A percentile compares a stretch with the other conserved stretches of the same genome.
phyloP scores from a whole-genome alignment of 2,329 filamentous ascomycete species.

The Cercospora brassicicola region DNA sequence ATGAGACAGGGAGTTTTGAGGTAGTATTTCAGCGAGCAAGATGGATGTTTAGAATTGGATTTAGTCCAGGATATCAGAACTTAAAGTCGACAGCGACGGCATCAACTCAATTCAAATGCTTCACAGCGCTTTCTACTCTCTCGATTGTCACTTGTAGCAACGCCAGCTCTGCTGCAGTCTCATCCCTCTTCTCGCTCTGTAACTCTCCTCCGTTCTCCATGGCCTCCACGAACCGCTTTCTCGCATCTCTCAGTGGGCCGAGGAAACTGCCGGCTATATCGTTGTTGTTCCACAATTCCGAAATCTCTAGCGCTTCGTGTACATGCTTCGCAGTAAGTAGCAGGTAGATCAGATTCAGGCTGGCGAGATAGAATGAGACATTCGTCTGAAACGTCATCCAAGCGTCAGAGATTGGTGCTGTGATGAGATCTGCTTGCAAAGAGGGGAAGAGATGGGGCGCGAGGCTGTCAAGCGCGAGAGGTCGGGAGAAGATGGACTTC shows the following conservation, averaged over 20 bases:
- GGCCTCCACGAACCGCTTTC: constrained; percentile 40
- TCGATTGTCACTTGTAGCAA: constrained; percentile 38
- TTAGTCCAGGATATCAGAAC: neutral
- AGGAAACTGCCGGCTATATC: constrained; percentile 48
- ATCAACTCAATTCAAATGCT: constrained; percentile 30
- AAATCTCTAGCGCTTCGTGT: constrained; percentile 50
- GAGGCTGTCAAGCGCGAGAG: constrained; percentile 49
- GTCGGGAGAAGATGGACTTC: constrained; percentile 50
- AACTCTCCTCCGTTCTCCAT: constrained; percentile 41
- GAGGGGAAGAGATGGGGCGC: constrained; percentile 56
- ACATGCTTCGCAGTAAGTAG: constrained; percentile 53
- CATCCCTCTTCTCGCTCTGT: constrained; percentile 39
- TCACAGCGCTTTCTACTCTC: constrained; percentile 36
- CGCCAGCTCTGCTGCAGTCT: constrained; percentile 38
- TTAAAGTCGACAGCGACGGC: neutral
- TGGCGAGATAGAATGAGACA: constrained; percentile 56
- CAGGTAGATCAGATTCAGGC: constrained; percentile 61
- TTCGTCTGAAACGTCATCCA: constrained; percentile 54
- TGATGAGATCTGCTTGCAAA: constrained; percentile 45
- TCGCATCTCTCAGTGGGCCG: constrained; percentile 44
- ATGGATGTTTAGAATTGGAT: neutral
- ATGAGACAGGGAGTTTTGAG: neutral
- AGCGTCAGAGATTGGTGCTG: constrained; percentile 41
- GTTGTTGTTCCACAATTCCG: constrained; percentile 43
- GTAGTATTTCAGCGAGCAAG: constrained; percentile 26